Base-by-base conservation (phyloP, 441 rosid species). In the Brassica balearica region DNA sequence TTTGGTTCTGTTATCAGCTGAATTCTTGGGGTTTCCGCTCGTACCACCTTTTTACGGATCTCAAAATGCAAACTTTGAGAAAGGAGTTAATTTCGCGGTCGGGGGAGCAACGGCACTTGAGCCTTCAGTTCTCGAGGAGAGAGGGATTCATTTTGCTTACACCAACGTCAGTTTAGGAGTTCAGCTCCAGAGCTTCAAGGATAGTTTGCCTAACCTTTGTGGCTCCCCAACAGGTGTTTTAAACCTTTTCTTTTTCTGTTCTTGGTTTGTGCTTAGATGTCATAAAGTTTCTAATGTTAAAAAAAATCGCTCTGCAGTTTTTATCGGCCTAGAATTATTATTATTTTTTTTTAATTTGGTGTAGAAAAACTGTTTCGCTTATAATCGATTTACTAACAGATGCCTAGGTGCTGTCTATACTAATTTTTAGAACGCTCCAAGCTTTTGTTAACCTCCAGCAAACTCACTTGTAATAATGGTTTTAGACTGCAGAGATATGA, bases 11-110 rank as follows among this genome's bases (percentile, higher is more conserved):
- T 66, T 38, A 14, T 43, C 83, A 89, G 93, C 91, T 73, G 77
- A 86, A 10, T 61, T 63, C 69, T 69, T 84, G 14, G 89, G 88
- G 2, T 22, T 89, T 3, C 88, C 93, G 2, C 64, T 77, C 5
- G 67, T 89, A 19, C 82, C 82, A 11, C 86, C 91, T 0, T 84
- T 73, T 68, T 79, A 65, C 46, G 88, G 83, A 32, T 55, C 62
- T 34, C 9, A 68, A 34, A 20, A 64, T 22, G 76, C 9, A 14
- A 65, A 73, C 59, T 73, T 78, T 29, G 9, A 41, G 10, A 23
- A 77, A 12, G 92, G 92, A 41, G 84, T 74, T n/a, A 88, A 88
- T 63, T 84, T 88, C 22, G 92, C 90, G 0, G 86, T 87, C 4
- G 88, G 71, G 0, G 89, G 88, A 2, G 90, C 90, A 11, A 87